These are phyloP conservation scores for Globisporangium carolinianum DNA, from an alignment of 352 stramenopile genomes.

Conservation along the genomic window DNA sequence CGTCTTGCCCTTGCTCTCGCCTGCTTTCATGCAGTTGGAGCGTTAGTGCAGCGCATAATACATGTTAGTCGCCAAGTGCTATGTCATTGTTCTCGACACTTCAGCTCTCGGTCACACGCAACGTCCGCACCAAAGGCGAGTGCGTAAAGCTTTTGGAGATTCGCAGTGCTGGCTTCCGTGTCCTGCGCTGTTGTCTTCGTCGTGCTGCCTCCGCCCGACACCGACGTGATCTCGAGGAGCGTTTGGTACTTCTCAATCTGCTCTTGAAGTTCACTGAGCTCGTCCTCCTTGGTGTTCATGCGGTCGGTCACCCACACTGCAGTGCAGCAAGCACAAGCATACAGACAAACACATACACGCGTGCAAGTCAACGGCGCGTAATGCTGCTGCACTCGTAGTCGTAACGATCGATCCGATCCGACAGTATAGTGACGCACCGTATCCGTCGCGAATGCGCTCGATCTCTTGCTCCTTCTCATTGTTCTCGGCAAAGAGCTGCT, in stretches of 20 bases:
- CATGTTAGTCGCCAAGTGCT: no score
- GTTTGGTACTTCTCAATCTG: slow-evolving; percentile 82
- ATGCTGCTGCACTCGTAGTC: background rate
- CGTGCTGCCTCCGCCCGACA: slow-evolving; percentile 17
- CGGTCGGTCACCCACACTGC: slow-evolving; percentile 83
- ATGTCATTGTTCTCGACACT: no score
- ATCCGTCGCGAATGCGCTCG: slow-evolving; percentile 80
- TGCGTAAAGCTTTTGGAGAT: slow-evolving; percentile 8
- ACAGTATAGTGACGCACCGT: slow-evolving; percentile 21
- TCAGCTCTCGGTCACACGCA: background rate
- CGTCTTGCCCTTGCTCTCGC: slow-evolving; percentile 7
- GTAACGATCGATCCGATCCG: no score
- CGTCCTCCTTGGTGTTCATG: slow-evolving; percentile 87
- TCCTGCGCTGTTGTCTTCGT: slow-evolving; percentile 20
- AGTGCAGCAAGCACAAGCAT: slow-evolving; percentile 1
- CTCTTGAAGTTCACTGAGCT: slow-evolving; percentile 77
- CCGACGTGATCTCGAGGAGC: slow-evolving; percentile 48
- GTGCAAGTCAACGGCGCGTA: background rate
- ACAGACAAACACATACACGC: background rate
- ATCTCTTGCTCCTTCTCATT: slow-evolving; percentile 87
- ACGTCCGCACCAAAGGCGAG: slow-evolving; percentile 9
- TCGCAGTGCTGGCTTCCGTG: slow-evolving; percentile 1
- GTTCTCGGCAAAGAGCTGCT: slow-evolving; percentile 75
- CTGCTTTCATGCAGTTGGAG: background rate
- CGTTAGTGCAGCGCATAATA: no score